Percentiles rank a stretch among this genome's conserved stretches.
Conservation (phyloP, 768 basidiomycete genomes). For the Termitomyces sp. region DNA sequence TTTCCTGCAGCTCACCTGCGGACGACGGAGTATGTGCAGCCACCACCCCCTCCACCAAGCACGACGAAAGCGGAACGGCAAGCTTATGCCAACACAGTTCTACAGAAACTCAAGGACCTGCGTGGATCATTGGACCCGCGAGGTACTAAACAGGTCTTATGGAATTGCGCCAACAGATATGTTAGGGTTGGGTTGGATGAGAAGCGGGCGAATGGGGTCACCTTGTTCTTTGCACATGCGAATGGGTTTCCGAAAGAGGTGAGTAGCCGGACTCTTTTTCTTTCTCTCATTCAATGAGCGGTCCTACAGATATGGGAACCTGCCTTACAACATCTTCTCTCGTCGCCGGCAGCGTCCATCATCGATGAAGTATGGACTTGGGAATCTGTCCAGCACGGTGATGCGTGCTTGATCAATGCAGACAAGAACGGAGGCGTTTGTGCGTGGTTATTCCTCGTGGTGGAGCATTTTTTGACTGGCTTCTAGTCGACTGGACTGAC, state of each 20-base stretch:
- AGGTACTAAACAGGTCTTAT: slow-evolving; percentile 44
- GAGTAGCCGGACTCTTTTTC: slow-evolving; percentile 12
- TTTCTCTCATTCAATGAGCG: background rate
- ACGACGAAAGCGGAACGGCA: slow-evolving; percentile 35
- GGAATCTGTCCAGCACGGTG: slow-evolving; percentile 85
- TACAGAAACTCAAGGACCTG: slow-evolving; percentile 22
- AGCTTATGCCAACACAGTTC: slow-evolving; percentile 20
- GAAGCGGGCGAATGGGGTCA: slow-evolving; percentile 42
- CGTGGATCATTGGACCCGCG: slow-evolving; percentile 30
- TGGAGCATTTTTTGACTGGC: background rate
- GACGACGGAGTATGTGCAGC: slow-evolving; percentile 35
- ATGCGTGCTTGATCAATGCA: slow-evolving; percentile 71
- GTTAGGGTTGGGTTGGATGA: slow-evolving; percentile 31
- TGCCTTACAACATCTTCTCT: slow-evolving; percentile 48
- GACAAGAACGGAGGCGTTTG: slow-evolving; percentile 53
- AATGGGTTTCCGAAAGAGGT: slow-evolving; percentile 91
- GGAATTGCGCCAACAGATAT: slow-evolving; percentile 75
- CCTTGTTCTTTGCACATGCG: slow-evolving; percentile 76
- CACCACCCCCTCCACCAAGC: slow-evolving; percentile 27
- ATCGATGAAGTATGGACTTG: slow-evolving; percentile 77
- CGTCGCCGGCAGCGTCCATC: slow-evolving; percentile 27
- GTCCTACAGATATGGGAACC: slow-evolving; percentile 74
- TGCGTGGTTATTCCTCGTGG: slow-evolving; percentile 26
- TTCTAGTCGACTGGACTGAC: slow-evolving; percentile 73
- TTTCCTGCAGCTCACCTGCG: slow-evolving; percentile 52